Base-by-base conservation (phyloP, 306 rosid genomes). In the Malus asiatica region DNA sequence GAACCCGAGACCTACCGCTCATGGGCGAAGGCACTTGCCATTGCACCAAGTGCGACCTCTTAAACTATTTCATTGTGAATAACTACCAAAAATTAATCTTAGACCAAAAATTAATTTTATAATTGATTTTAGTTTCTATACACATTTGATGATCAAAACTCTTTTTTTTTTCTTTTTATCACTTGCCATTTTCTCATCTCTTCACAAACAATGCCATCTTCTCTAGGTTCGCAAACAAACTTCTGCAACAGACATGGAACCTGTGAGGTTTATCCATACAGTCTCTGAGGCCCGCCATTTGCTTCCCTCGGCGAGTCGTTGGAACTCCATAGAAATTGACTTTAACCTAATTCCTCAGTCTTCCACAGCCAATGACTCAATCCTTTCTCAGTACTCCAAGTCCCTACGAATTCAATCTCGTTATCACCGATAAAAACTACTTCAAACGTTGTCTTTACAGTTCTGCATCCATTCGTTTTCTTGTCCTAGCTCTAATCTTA, bases 221-320 rank as follows among this genome's bases (percentile, higher is more conserved):
- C 60, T 44, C 45, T 62, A 19, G 70, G 70, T 19, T 74, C 40
- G 27, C 59, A 60, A 74, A 19, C 44, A 32, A 44, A 8, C 72
- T 44, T 44, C 82, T 35, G 79, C 63, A n/a, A 11, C 69, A 70
- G 79, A 88, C 78, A 76, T 57, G 70, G 64, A 64, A 8, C 57
- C 87, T 5, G 87, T 32, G 75, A 78, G 48, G 40, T 87, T 46
- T 72, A 83, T 79, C 70, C 91, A 86, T 25, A 71, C 91, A 29
- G 79, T 82, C 67, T 83, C 88, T 6, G 92, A 84, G 80, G 79
- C 91, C 1, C 78, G 81, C 27, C 91, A 86, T 8, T 83, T 89
- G 81, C 83, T 86, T 46, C 89, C 90, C 79, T 88, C 91, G 9
- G 76, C 97, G 4, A 86, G 87, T 72, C 89, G 74, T 18, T 85